Percentiles rank a stretch among this genome's conserved stretches.
Conservation (phyloP, 495 filamentous ascomycete genomes). For the Hyaloscypha finlandica region DNA sequence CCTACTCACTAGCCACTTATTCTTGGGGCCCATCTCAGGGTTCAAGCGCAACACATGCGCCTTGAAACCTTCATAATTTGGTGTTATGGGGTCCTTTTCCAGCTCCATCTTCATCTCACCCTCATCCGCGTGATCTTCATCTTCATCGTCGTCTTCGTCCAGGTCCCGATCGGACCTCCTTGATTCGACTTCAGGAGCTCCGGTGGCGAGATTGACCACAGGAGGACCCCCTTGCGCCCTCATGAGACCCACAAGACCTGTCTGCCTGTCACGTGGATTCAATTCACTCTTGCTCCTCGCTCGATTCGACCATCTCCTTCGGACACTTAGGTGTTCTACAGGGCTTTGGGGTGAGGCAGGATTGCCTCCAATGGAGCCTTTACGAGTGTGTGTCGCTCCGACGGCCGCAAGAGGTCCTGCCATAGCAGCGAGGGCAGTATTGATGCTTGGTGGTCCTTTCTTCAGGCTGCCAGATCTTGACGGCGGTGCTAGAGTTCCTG, state of each 20-base stretch:
- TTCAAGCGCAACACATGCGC: conserved; percentile 73
- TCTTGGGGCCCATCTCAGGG: conserved; percentile 45
- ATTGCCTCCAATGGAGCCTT: conserved; percentile 59
- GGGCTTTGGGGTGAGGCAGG: conserved; percentile 54
- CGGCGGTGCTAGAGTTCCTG: conserved; percentile 55
- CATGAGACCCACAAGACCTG: conserved; percentile 46
- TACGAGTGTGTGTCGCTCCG: conserved; percentile 55
- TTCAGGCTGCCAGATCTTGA: conserved; percentile 58
- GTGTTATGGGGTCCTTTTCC: conserved; percentile 59
- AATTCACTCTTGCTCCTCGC: conserved; percentile 77
- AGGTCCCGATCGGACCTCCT: conserved; percentile 28
- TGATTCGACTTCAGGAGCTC: conserved; percentile 30
- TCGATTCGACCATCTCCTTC: conserved; percentile 46
- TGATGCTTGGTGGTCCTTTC: conserved; percentile 63
- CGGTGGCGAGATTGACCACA: conserved; percentile 51
- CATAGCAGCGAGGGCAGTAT: conserved; percentile 65
- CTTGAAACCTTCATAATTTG: conserved; percentile 77
- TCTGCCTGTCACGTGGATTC: conserved; percentile 21
- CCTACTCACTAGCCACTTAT: conserved; percentile 73
- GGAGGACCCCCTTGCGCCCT: conserved; percentile 61
- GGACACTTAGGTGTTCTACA: conserved; percentile 28
- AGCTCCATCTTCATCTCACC: conserved; percentile 48
- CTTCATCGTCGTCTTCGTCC: conserved; percentile 54
- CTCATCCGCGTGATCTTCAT: conserved; percentile 55
- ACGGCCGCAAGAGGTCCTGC: conserved; percentile 62